Evolutionary conservation across 2,329 filamentous ascomycete genomes (phyloP), one percentile per base, ranked within the genome.

Genomic region (Paramyrothecium roridum): DNA sequence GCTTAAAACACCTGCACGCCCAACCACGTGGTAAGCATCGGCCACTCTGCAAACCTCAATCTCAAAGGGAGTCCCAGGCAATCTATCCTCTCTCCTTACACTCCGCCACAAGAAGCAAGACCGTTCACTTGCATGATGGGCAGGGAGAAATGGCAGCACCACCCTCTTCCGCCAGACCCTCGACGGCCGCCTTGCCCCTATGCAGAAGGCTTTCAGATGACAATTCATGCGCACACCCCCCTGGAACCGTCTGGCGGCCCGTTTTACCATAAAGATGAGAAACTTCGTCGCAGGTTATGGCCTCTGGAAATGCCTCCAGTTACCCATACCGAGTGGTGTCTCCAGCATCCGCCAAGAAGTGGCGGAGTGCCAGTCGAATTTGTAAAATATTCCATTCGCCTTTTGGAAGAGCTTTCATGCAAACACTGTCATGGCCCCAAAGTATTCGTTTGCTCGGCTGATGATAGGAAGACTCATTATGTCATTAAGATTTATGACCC

Each of bases 271-370:
- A 8, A 48, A 34, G 52, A 48, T 47, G 40, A 34, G 2, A 19
- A n/a, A 16, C 19, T 12, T 30, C n/a, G 16, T 23, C 17, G 20
- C 8, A n/a, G 40, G 40, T 19, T 48, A 17, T 19, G 19, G n/a
- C 46, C 16, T 16, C 8, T 4, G 22, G 22, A 23, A 10, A 48
- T 20, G 22, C 19, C 19, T 3, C 16, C 21, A 26, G 6, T 43
- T n/a, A 23, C 52, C 2, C 40, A 53, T 17, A 26, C 10, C 12
- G 43, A 53, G 33, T 53, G 52, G 52, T 53, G 52, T 37, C 45
- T 53, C 22, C 40, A 48, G 45, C 16, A 53, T 34, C 52, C 33
- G 7, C 46, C 46, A 4, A 20, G 19, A 16, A 23, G 20, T 13
- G 22, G 19, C 19, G 19, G 19, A 8, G 4, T 6, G 3, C 46